These are phyloP conservation scores for Daedalea quercina DNA, from an alignment of 768 basidiomycete species.

Conservation along the genomic window DNA sequence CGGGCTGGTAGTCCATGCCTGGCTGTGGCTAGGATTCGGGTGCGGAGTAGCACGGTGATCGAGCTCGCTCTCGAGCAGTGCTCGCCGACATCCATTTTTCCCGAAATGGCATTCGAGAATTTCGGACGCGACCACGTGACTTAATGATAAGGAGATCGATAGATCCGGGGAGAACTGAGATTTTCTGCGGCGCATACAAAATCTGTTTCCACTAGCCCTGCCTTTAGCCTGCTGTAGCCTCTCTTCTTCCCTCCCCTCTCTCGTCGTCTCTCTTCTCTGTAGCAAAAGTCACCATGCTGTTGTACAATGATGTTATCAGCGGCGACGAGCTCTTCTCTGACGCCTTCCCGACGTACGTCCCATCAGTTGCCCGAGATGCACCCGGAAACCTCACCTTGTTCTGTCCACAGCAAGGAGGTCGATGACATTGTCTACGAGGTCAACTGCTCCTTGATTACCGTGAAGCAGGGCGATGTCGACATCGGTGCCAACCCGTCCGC, in stretches of 20 bases:
- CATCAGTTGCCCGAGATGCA: background rate
- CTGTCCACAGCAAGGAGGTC: conserved; percentile 54
- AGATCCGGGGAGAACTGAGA: conserved; percentile 8
- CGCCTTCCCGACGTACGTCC: conserved; percentile 76
- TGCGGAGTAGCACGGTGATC: background rate
- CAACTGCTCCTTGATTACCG: conserved; percentile 62
- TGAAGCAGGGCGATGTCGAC: conserved; percentile 80
- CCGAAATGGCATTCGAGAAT: conserved; percentile 14
- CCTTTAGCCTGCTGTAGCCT: conserved; percentile 13
- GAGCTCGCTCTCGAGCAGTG: background rate
- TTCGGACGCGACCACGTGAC: conserved; percentile 19
- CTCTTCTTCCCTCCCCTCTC: conserved; percentile 10
- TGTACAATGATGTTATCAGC: conserved; percentile 67
- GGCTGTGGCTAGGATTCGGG: background rate
- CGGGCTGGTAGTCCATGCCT: conserved; percentile 77
- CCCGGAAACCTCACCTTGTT: background rate
- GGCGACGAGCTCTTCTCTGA: conserved; percentile 93
- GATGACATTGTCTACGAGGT: conserved; percentile 84
- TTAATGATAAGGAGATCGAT: conserved; percentile 24
- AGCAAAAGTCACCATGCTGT: conserved; percentile 47
- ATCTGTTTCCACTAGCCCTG: conserved; percentile 8
- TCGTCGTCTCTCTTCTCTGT: conserved; percentile 9
- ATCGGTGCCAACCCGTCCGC: conserved; percentile 94
- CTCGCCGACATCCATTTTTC: conserved; percentile 5
- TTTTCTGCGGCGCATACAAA: conserved; percentile 10